phyloP scores from a whole-genome alignment of 495 filamentous ascomycete genomes.

The Corynascus novoguineensis region DNA sequence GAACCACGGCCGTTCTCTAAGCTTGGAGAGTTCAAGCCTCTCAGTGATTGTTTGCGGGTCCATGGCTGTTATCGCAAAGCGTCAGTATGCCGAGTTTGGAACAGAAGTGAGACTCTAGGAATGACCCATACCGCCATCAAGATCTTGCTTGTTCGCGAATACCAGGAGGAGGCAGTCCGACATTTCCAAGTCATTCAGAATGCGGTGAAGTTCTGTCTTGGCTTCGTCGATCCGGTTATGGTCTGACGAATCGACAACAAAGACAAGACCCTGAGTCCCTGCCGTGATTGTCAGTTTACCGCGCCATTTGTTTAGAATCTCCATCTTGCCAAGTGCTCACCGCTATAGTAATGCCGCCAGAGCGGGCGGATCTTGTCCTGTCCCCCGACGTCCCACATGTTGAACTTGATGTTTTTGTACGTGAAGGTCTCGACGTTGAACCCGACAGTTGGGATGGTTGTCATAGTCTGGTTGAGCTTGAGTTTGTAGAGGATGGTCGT shows the following conservation, averaged over 20 bases:
- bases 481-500: conserved; percentile 99
- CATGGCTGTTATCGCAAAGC: conserved; percentile 55
- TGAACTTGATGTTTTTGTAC: conserved; percentile 99
- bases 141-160: conserved; percentile 98
- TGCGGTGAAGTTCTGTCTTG: conserved; percentile 80
- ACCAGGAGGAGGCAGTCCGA: conserved; percentile 90
- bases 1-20: conserved; percentile 93
- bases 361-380: conserved; percentile 98
- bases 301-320: not conserved
- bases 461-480: conserved; percentile 95
- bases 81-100: not conserved
- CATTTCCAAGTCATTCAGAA: conserved; percentile 98
- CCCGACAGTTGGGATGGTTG: conserved; percentile 97
- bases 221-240: conserved; percentile 84
- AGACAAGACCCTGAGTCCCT: conserved; percentile 96
- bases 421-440: conserved; percentile 99
- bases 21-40: conserved; percentile 70
- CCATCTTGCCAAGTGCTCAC: conserved; percentile 44
- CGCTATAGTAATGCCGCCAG: conserved; percentile 98
- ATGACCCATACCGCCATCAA: conserved; percentile 64
- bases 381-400: conserved; percentile 98
- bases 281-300: conserved; percentile 2
- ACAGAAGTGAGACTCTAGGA: not conserved
- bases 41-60: conserved; percentile 81
- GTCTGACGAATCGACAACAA: conserved; percentile 93